Evolutionary conservation across 345 rosid genomes (phyloP), one percentile per base, ranked within the genome.

Genomic region (Pelargonium nanum): DNA sequence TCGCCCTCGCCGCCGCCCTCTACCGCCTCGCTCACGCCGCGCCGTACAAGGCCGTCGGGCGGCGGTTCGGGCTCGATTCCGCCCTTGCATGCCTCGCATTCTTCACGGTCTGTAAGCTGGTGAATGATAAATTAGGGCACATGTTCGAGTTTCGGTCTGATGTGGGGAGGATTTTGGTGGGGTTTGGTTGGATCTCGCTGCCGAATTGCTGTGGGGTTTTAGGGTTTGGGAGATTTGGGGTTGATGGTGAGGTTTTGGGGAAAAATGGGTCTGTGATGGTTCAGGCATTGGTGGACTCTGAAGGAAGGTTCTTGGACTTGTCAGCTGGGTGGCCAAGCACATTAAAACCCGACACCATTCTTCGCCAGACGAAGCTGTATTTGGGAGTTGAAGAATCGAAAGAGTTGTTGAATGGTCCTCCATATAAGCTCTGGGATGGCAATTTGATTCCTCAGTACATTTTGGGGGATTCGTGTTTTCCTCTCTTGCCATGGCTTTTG

Each of bases 321-420:
- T 90, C 97, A 1, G 87, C 90, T 22, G 95, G 95, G 5, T 87
- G 97, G 97, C 92, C 87, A 6, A 57, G 74, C 26, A 69, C 48
- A 40, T 40, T 40, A 17, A 40, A 40, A 12, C 48, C 48, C 10
- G 15, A 40, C 3, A 40, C 48, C 48, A 82, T 87, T 67, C 62
- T 87, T 40, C 67, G 63, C 24, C 81, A 84, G 57, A 80, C 81
- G 0, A 82, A 71, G 73, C 74, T 89, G 56, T 85, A 70, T 68
- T 64, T 65, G 0, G 58, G 65, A 1, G 72, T 74, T n/a, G 75
- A 79, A 44, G 85, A 80, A 21, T 68, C 48, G 16, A 40, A 40
- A 40, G 16, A 12, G 15, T 17, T 40, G 16, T 40, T 40, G 16
- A 40, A 40, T 40, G 48, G 48, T 9, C 48, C 48, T 12, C 15